Conservation (phyloP, 129 eudicot genomes). For the Chrysanthemum seticuspe region DNA sequence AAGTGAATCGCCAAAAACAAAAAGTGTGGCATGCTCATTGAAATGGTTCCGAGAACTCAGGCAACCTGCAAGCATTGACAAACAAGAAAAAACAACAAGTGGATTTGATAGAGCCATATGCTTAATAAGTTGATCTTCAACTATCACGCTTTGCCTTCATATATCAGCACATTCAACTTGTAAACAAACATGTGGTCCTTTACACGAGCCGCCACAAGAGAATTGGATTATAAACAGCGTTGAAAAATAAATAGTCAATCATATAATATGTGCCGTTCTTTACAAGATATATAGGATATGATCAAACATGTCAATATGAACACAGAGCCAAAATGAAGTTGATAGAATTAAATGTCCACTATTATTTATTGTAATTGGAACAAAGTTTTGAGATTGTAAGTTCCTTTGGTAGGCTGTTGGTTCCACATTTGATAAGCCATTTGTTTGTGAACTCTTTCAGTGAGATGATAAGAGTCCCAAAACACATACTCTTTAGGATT, state of each 20-base stretch:
- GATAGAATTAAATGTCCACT: not conserved
- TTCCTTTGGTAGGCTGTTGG: constrained; percentile 20
- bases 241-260: not conserved
- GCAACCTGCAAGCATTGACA: constrained; percentile 21
- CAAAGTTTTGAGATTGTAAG: constrained; percentile 40
- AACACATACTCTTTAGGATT: constrained; percentile 52
- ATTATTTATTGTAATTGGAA: constrained; percentile 21
- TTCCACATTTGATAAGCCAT: constrained; percentile 55
- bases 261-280: constrained; percentile 4
- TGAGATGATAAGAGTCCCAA: constrained; percentile 61
- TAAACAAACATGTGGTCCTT: not conserved
- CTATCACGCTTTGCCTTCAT: not conserved
- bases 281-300: not conserved
- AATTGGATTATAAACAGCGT: not conserved
- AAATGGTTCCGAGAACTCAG: constrained; percentile 4
- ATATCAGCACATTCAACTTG: not conserved
- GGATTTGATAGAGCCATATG: not conserved
- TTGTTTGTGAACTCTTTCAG: constrained; percentile 41
- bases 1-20: constrained; percentile 53
- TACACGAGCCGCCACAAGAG: not conserved
- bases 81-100: constrained; percentile 21
- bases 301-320: not conserved
- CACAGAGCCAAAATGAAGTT: constrained; percentile 4
- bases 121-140: not conserved
- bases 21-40: constrained; percentile 36